phyloP scores from a whole-genome alignment of 345 rosid genomes.

The Syzygium oleosum region DNA sequence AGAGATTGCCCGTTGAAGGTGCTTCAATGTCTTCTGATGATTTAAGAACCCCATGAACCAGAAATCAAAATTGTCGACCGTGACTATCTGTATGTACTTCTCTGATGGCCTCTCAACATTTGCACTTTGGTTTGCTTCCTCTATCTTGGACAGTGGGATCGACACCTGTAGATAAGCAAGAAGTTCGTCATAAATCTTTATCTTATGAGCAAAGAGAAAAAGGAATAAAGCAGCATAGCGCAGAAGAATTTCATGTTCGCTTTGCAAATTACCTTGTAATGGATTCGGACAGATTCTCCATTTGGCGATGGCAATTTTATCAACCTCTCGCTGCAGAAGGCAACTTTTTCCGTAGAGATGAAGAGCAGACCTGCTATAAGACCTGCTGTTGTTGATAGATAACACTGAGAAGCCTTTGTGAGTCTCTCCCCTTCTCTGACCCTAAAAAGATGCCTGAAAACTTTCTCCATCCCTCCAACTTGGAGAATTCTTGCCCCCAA shows the following conservation, averaged over 20 bases:
- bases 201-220: neutral
- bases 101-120: conserved; percentile 58
- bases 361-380: conserved; percentile 47
- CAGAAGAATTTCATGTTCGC: neutral
- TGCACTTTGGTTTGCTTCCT: conserved; percentile 37
- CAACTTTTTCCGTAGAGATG: conserved; percentile 26
- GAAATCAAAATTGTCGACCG: conserved; percentile 67
- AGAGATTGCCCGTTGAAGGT: conserved; percentile 43
- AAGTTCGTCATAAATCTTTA: neutral
- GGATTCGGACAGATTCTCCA: conserved; percentile 6
- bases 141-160: conserved; percentile 52
- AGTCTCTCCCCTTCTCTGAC: conserved; percentile 31
- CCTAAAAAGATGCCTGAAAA: conserved; percentile 28
- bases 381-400: conserved; percentile 38
- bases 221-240: neutral
- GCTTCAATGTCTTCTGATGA: conserved; percentile 53
- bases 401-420: conserved; percentile 36
- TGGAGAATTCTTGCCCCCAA: conserved; percentile 34
- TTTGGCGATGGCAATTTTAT: conserved; percentile 21
- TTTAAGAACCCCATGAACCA: conserved; percentile 91
- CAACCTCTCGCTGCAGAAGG: conserved; percentile 44
- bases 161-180: conserved; percentile 21
- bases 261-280: conserved; percentile 3
- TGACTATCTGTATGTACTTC: conserved; percentile 60
- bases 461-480: conserved; percentile 34